Evolutionary conservation across 2,329 filamentous ascomycete species (phyloP).

Genomic region (Xylaria polymorpha): DNA sequence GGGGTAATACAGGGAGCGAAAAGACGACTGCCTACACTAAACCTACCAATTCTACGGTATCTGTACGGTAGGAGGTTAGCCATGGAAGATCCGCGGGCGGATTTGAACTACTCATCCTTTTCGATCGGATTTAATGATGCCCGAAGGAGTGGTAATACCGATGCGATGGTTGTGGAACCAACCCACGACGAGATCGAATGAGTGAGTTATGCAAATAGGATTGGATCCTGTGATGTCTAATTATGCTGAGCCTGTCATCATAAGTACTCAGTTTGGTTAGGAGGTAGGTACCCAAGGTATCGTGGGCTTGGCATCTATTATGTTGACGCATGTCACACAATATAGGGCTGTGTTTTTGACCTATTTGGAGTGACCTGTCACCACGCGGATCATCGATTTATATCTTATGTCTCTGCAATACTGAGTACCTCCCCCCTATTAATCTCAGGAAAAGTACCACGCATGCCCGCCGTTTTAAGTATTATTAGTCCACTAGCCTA

Average conservation of each 20-base stretch:
- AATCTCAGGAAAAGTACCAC: slow-evolving; percentile 35
- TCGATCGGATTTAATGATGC: slow-evolving; percentile 8
- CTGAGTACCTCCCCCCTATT: neutral
- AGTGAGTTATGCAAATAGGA: slow-evolving; percentile 26
- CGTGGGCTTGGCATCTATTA: slow-evolving; percentile 3
- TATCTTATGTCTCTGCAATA: slow-evolving; percentile 7
- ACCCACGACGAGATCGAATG: neutral
- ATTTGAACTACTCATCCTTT: slow-evolving; percentile 8
- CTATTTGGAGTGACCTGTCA: slow-evolving; percentile 20
- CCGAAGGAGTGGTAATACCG: neutral
- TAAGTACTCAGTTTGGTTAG: neutral
- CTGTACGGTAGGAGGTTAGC: too few species aligned
- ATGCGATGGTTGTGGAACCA: slow-evolving; percentile 21
- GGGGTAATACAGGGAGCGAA: neutral
- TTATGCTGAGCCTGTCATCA: neutral
- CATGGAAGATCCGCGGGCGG: neutral
- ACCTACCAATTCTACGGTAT: too few species aligned
- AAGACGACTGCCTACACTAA: neutral
- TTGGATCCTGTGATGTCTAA: slow-evolving; percentile 11
- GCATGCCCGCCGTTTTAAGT: slow-evolving; percentile 26
- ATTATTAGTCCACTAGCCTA: slow-evolving; percentile 5
- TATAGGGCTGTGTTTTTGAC: slow-evolving; percentile 28
- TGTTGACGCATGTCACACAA: slow-evolving; percentile 19
- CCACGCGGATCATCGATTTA: neutral
- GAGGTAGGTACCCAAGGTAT: neutral